Conservation (phyloP, 2,329 filamentous ascomycete species). For the Ramularia collo-cygni region DNA sequence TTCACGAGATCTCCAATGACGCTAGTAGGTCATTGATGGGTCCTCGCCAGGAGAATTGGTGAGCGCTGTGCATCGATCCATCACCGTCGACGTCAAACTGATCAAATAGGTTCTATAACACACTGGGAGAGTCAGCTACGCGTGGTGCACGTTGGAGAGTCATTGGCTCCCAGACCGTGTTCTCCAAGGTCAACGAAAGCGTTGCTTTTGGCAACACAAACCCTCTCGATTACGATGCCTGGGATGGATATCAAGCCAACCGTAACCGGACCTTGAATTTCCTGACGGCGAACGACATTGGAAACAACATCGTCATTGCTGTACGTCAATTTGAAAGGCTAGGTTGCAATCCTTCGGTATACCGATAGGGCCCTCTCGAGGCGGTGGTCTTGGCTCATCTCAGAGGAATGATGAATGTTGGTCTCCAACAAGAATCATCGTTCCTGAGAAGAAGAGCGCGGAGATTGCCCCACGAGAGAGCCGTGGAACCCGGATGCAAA, state of each 20-base stretch:
- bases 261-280: conserved; percentile 63
- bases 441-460: no score
- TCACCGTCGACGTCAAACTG: not conserved
- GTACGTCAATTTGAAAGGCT: no score
- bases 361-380: no score
- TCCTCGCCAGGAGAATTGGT: conserved; percentile 64
- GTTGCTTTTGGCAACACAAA: conserved; percentile 38
- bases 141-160: conserved; percentile 65
- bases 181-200: conserved; percentile 51
- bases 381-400: no score
- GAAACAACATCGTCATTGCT: conserved; percentile 65
- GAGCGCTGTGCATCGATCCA: not conserved
- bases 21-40: conserved; percentile 65
- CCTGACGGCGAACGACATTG: conserved; percentile 60
- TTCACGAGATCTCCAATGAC: conserved; percentile 55
- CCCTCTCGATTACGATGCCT: conserved; percentile 50
- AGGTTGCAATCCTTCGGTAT: no score
- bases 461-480: no score
- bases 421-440: no score
- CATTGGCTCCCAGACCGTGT: conserved; percentile 64
- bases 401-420: no score
- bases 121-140: conserved; percentile 38
- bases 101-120: conserved; percentile 50
- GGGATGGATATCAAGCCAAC: conserved; percentile 63
- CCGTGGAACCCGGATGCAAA: no score